Evolutionary conservation across 108 stramenopile species (phyloP).

Genomic region (Aurantiochytrium sp.): DNA sequence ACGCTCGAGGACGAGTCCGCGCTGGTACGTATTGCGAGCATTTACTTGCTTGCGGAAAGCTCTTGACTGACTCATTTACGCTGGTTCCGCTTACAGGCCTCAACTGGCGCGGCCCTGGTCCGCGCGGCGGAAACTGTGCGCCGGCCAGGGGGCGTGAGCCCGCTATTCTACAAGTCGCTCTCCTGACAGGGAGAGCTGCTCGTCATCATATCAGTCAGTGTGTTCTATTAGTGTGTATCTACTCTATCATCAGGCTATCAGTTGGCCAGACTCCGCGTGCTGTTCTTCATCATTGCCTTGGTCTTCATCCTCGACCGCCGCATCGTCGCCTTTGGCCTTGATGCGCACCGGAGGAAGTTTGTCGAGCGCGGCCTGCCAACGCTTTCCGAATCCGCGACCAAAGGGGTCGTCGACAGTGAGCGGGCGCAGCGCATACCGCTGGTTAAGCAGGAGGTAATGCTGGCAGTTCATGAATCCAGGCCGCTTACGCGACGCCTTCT

Average conservation of each 20-base stretch:
- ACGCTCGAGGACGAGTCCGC: neutral
- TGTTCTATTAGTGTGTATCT: too few species aligned
- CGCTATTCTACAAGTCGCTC: neutral
- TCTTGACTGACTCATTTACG: too few species aligned
- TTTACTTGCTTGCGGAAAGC: too few species aligned
- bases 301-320: too few species aligned
- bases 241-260: too few species aligned
- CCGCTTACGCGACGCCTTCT: neutral
- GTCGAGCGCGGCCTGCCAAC: neutral
- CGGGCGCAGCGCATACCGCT: neutral
- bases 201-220: too few species aligned
- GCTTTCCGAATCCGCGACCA: constrained; percentile 2
- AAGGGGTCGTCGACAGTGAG: neutral
- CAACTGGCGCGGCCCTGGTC: neutral
- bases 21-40: neutral
- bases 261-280: too few species aligned
- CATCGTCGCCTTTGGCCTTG: neutral
- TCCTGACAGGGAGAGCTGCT: neutral
- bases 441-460: neutral
- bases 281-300: too few species aligned
- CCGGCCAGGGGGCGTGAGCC: neutral
- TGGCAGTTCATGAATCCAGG: neutral
- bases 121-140: neutral
- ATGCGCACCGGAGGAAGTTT: neutral
- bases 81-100: neutral